These are phyloP conservation scores for Podaxis mareebaensis DNA, from an alignment of 768 basidiomycete species.

Conservation along the genomic window DNA sequence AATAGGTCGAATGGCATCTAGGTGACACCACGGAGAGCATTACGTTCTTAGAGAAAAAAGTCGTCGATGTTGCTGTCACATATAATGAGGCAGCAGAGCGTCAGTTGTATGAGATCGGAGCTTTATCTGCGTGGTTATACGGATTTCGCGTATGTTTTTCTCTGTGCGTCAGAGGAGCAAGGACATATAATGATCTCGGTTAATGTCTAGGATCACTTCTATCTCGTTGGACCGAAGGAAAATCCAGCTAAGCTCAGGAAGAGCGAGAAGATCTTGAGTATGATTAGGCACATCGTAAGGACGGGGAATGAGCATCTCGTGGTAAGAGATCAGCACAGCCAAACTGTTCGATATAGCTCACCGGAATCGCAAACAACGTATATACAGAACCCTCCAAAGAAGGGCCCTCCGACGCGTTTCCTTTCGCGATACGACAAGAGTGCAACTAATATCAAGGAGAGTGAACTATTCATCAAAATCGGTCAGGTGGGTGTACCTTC, in stretches of 20 bases:
- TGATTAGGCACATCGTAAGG: conserved; percentile 49
- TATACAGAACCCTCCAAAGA: conserved; percentile 21
- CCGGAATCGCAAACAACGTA: conserved; percentile 8
- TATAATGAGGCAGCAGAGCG: conserved; percentile 54
- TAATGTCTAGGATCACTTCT: conserved; percentile 47
- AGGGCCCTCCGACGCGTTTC: conserved; percentile 43
- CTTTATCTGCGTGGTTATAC: conserved; percentile 35
- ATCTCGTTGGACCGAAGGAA: conserved; percentile 45
- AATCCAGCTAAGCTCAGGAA: conserved; percentile 44
- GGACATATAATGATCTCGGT: too few species aligned
- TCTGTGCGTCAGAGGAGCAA: not conserved
- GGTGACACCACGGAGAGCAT: conserved; percentile 57
- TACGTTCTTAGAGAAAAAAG: conserved; percentile 38
- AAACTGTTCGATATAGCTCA: not conserved
- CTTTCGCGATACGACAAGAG: conserved; percentile 58
- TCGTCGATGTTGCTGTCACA: conserved; percentile 50
- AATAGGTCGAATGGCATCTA: conserved; percentile 58
- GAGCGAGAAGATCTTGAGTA: conserved; percentile 33
- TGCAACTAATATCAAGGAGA: conserved; percentile 61
- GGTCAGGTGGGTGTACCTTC: conserved; percentile 24
- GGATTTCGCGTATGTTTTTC: conserved; percentile 43
- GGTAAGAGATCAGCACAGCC: conserved; percentile 26
- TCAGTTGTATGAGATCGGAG: conserved; percentile 29
- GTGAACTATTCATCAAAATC: conserved; percentile 45
- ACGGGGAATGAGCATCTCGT: conserved; percentile 41